Evolutionary conservation across 345 rosid species (phyloP).

Genomic region (Eucalyptus decipiens): DNA sequence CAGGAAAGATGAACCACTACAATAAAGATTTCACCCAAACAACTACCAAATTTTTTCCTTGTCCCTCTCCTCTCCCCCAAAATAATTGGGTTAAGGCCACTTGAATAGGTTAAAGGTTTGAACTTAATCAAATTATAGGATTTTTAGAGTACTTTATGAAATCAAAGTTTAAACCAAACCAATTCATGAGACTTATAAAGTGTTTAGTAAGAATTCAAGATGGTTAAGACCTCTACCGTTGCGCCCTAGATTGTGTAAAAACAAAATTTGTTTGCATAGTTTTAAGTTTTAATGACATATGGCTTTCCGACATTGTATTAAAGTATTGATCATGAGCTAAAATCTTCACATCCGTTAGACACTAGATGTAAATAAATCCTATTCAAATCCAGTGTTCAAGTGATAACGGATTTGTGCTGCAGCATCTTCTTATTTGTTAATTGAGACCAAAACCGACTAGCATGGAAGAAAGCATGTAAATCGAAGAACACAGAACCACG

Average conservation of each 20-base stretch:
- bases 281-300: not conserved
- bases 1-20: not conserved
- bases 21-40: not conserved
- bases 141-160: not conserved
- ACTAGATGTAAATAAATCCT: not conserved
- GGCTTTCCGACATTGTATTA: not conserved
- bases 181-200: not conserved
- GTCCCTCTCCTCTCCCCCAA: not conserved
- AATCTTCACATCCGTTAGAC: not conserved
- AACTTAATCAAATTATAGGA: not conserved
- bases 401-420: not conserved
- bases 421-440: not conserved
- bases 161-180: not conserved
- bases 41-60: not conserved
- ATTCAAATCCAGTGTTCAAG: not conserved
- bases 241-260: not conserved
- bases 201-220: not conserved
- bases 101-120: not conserved
- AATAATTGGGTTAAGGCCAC: not conserved
- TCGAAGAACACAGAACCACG: not conserved
- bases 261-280: not conserved
- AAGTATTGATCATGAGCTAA: not conserved
- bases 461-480: not conserved
- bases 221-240: not conserved
- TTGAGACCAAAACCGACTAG: not conserved